Evolutionary conservation across 78 protist species (phyloP), one percentile per base, ranked within the genome.

Genomic region (Isochrysis galbana): DNA sequence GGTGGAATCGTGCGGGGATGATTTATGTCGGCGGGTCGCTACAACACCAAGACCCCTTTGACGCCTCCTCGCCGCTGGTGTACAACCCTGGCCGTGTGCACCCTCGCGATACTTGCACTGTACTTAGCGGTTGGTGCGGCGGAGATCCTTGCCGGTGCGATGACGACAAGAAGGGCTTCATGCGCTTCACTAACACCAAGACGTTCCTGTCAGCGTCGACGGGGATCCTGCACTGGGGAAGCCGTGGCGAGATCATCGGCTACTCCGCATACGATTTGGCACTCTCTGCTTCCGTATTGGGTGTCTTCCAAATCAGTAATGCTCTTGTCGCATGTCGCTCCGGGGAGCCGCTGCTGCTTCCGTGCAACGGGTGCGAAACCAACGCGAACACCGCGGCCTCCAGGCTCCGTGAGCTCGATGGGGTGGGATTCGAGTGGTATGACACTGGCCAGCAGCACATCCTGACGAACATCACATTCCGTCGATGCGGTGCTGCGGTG

Each of bases 1-100:
- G 70, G 74, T 94, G 86, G 89, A 39, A 29, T 1, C 77, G 44
- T 39, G 94, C 94, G 72, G 92, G 94, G 47, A 55, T 94, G 36
- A 80, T 96, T 41, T 96, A 96, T 84, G 92, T 95, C 19, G 95
- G 95, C 11, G 95, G 94, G 10, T 17, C 36, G 61, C 90, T 94
- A 32, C 34, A 1, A 29, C 67, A 70, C 69, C 91, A 11, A 7
- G 25, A 46, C 78, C 48, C 4, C 54, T 11, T n/a, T n/a, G n/a
- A n/a, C n/a, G n/a, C n/a, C n/a, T n/a, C n/a, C n/a, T n/a, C n/a
- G n/a, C n/a, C n/a, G 88, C 88, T 82, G 34, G 23, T 7, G 22
- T 82, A 82, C 54, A 44, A 41, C n/a, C 39, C 88, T 7, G 47
- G 88, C 36, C 88, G 88, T n/a, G n/a, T n/a, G 14, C 54, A 36